These are phyloP conservation scores for Crotalaria pallida DNA, from an alignment of 306 rosid genomes.

Conservation along the genomic window DNA sequence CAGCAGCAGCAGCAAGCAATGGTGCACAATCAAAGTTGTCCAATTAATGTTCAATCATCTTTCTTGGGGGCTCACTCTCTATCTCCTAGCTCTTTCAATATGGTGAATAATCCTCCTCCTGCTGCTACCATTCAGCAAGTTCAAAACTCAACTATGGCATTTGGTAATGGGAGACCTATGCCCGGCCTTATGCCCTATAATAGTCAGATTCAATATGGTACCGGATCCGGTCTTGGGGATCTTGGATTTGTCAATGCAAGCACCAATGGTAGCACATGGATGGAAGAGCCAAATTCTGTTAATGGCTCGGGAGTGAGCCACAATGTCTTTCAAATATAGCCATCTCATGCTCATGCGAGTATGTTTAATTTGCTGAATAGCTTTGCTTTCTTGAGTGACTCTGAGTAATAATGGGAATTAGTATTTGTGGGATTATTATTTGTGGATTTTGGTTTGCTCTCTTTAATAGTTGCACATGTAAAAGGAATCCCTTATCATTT, in stretches of 20 bases:
- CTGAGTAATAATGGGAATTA: too few relatives aligned
- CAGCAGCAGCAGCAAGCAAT: constrained; percentile 30
- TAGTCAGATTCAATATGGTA: constrained; percentile 23
- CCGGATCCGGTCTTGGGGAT: constrained; percentile 34
- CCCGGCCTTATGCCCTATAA: constrained; percentile 24
- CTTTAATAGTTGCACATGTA: too few relatives aligned
- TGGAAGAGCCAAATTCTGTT: constrained; percentile 41
- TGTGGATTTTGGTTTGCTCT: constrained; percentile 8
- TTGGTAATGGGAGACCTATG: constrained; percentile 30
- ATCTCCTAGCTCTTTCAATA: constrained; percentile 38
- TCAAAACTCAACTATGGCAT: constrained; percentile 32
- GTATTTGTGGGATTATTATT: too few relatives aligned
- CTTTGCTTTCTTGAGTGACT: too few relatives aligned
- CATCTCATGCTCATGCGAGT: constrained; percentile 40
- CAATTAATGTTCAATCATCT: constrained; percentile 55
- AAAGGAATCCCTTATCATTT: too few relatives aligned
- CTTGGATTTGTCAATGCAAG: constrained; percentile 49
- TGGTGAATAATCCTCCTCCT: constrained; percentile 36
- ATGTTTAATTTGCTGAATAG: constrained; percentile 41
- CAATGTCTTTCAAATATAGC: constrained; percentile 31
- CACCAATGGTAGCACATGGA: constrained; percentile 38
- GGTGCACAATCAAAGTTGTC: constrained; percentile 38
- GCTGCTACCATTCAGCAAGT: constrained; percentile 29
- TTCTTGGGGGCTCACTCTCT: constrained; percentile 54
- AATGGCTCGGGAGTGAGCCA: constrained; percentile 34